Percentiles rank a stretch among this genome's conserved stretches.
phyloP scores from a whole-genome alignment of 2,329 filamentous ascomycete genomes.

The Monosporascus sp. region DNA sequence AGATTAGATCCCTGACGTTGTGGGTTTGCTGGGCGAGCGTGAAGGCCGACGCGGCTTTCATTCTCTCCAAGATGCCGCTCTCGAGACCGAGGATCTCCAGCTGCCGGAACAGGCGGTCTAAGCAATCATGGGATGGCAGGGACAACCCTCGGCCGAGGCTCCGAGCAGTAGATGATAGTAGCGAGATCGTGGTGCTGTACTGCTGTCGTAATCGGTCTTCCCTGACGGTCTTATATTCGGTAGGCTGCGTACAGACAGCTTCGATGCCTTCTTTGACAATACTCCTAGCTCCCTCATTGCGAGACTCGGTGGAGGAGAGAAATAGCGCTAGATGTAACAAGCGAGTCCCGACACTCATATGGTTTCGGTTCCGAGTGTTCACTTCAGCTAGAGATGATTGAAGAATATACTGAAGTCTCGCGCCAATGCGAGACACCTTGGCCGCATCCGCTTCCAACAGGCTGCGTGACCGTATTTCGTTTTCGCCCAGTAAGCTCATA shows the following conservation, averaged over 20 bases:
- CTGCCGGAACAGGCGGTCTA: slow-evolving; percentile 31
- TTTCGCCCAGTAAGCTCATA: slow-evolving; percentile 22
- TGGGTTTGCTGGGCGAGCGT: slow-evolving; percentile 46
- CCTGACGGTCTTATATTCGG: slow-evolving; percentile 4
- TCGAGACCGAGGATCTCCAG: slow-evolving; percentile 31
- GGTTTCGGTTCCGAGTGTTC: slow-evolving; percentile 8
- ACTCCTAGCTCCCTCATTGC: slow-evolving; percentile 5
- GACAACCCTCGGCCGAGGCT: slow-evolving; percentile 22
- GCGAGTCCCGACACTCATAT: slow-evolving; percentile 10
- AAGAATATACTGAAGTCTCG: slow-evolving; percentile 24
- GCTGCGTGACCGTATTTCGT: slow-evolving; percentile 9
- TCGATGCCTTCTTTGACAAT: slow-evolving; percentile 10
- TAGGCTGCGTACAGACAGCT: slow-evolving; percentile 9
- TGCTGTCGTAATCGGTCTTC: slow-evolving; percentile 12
- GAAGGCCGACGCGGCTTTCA: slow-evolving; percentile 44
- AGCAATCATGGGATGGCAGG: slow-evolving; percentile 19
- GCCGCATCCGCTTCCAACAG: slow-evolving; percentile 9
- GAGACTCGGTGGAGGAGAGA: slow-evolving; percentile 14
- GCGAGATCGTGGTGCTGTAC: slow-evolving; percentile 19
- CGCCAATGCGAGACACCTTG: slow-evolving; percentile 15
- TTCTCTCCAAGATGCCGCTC: slow-evolving; percentile 26
- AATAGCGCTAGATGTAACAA: slow-evolving; percentile 19
- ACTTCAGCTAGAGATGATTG: slow-evolving; percentile 20
- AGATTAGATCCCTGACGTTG: slow-evolving; percentile 47
- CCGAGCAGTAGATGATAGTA: slow-evolving; percentile 24